phyloP scores from a whole-genome alignment of 2,329 filamentous ascomycete genomes.

The Pseudofabraea citricarpa region DNA sequence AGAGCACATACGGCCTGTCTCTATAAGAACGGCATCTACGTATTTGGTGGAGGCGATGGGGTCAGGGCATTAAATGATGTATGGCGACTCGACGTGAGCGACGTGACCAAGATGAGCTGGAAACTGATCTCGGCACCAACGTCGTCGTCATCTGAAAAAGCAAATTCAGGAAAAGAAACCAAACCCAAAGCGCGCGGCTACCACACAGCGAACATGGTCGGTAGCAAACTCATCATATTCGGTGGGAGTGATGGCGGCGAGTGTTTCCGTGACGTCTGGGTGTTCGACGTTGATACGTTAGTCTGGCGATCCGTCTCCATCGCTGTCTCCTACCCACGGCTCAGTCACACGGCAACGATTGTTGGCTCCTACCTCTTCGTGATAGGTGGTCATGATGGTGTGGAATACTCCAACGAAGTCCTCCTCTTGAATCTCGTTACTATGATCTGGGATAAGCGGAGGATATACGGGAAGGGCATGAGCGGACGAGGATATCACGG shows the following conservation, averaged over 20 bases:
- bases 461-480: conserved; percentile 58
- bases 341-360: conserved; percentile 65
- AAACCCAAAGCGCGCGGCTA: conserved; percentile 63
- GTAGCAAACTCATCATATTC: conserved; percentile 66
- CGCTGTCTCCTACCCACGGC: conserved; percentile 55
- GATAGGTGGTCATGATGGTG: conserved; percentile 65
- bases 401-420: conserved; percentile 65
- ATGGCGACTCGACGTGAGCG: conserved; percentile 66
- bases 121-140: conserved; percentile 48
- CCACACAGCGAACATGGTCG: conserved; percentile 70
- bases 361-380: conserved; percentile 68
- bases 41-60: conserved; percentile 69
- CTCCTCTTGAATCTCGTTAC: conserved; percentile 65
- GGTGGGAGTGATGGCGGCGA: conserved; percentile 66
- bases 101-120: conserved; percentile 64
- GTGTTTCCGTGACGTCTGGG: conserved; percentile 70
- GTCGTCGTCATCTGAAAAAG: conserved; percentile 30
- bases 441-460: conserved; percentile 68
- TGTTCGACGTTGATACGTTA: conserved; percentile 62
- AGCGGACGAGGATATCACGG: conserved; percentile 64
- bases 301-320: conserved; percentile 56
- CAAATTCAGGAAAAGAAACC: conserved; percentile 33
- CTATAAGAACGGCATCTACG: conserved; percentile 66
- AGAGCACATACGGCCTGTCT: conserved; percentile 67
- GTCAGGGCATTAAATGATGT: conserved; percentile 67